Base-by-base conservation (phyloP, 805 yeast species). In the Pichia rugopelliculosa region DNA sequence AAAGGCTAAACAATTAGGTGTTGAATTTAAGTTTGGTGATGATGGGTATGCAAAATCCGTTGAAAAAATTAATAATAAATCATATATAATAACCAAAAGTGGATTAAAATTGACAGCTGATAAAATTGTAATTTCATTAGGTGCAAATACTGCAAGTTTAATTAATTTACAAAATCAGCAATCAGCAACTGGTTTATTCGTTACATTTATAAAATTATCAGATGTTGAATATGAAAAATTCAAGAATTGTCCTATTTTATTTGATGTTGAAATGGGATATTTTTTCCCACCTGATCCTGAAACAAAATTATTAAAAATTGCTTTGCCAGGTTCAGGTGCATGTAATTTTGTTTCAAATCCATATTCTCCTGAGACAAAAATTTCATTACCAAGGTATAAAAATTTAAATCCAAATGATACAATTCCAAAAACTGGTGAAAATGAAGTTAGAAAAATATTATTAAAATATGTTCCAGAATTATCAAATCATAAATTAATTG, bases 221-320 rank as follows among this genome's bases (percentile, higher is more conserved):
- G 34, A 30, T n/a, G 17, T 3, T 30, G 34, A 30, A 70, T 72
- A 58, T 49, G 59, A 59, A 20, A 56, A 51, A 23, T 70, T 59
- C 47, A 68, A 66, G 50, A 58, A 63, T 45, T 66, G 71, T 24
- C 77, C 79, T 10, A 60, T 74, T 25, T 61, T 74, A 8, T 73
- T 74, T 54, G 70, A 72, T 50, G 62, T 75, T 1, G 73, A 69
- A 39, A 55, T 61, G 59, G 78, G 79, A 0, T 74, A 73, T 51
- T 71, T 71, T 53, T 74, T 74, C 60, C 76, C 77, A 5, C 79
- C 79, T 20, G 77, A 74, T 52, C 61, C 64, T 7, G 66, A 59
- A 2, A 68, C 71, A 0, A 61, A 55, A 20, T 49, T 61, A 20
- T 23, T 69, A 53, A 74, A 74, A 52, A 60, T 74, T 39, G 74